Conservation (phyloP, 768 basidiomycete genomes). For the Favolaschia claudopus region DNA sequence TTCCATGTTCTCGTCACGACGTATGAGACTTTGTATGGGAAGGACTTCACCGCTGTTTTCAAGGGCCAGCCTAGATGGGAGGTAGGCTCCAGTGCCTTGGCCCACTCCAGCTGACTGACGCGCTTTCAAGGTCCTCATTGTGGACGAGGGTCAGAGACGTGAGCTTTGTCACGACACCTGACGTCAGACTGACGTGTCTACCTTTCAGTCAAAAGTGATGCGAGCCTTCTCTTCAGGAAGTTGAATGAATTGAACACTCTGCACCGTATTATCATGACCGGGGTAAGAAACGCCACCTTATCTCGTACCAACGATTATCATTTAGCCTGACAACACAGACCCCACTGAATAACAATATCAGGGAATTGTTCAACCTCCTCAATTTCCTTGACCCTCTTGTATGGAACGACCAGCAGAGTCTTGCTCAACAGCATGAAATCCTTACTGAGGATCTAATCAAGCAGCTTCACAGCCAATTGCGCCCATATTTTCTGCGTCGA, state of each 20-base stretch:
- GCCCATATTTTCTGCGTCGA: conserved; percentile 93
- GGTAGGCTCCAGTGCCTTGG: conserved; percentile 36
- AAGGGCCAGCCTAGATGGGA: conserved; percentile 91
- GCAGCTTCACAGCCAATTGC: conserved; percentile 77
- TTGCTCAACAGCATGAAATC: conserved; percentile 78
- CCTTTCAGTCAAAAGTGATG: conserved; percentile 81
- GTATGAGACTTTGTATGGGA: conserved; percentile 81
- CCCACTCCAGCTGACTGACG: neutral
- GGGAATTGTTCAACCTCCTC: conserved; percentile 97
- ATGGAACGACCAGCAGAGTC: conserved; percentile 77
- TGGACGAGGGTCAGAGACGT: conserved; percentile 95
- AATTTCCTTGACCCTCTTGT: conserved; percentile 87
- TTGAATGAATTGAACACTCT: conserved; percentile 79
- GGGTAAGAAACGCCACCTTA: conserved; percentile 57
- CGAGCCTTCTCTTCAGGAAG: conserved; percentile 81
- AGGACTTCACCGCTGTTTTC: conserved; percentile 80
- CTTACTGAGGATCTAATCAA: conserved; percentile 83
- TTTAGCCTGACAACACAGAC: no score
- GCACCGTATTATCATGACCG: conserved; percentile 91
- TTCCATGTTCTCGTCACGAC: conserved; percentile 94
- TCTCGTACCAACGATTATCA: no score
- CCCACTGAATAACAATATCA: conserved; percentile 95
- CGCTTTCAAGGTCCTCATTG: conserved; percentile 65
- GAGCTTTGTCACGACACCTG: conserved; percentile 41
- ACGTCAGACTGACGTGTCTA: conserved; percentile 15